phyloP scores from a whole-genome alignment of 2,329 filamentous ascomycete genomes.

The Colletotrichum sp. region DNA sequence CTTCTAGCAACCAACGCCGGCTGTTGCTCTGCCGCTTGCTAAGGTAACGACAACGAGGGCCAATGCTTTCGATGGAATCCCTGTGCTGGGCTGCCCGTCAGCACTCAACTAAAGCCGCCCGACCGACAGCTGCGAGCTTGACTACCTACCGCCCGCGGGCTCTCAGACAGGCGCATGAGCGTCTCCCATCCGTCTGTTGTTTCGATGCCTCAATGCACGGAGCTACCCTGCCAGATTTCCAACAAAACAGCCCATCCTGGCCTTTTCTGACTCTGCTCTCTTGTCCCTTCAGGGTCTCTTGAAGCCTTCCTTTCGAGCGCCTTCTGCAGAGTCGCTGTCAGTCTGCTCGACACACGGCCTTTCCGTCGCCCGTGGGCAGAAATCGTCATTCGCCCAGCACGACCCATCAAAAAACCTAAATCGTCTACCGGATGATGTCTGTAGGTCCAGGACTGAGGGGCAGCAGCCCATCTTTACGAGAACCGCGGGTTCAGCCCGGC shows the following conservation, averaged over 20 bases:
- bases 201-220: slow-evolving; percentile 6
- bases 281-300: not conserved
- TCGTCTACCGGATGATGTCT: not conserved
- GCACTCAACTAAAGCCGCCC: not conserved
- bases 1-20: not conserved
- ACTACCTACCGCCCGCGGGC: not conserved
- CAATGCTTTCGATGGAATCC: not conserved
- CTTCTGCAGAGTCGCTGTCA: slow-evolving; percentile 1
- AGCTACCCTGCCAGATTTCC: not conserved
- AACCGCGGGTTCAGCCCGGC: not conserved
- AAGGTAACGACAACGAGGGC: not conserved
- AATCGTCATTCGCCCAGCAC: not conserved
- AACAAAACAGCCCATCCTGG: not conserved
- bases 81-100: not conserved
- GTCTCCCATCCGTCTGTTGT: slow-evolving; percentile 6
- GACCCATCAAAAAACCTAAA: not conserved
- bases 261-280: not conserved
- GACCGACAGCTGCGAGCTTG: not conserved
- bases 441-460: not conserved
- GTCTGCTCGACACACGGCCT: not conserved
- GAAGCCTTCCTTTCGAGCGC: not conserved
- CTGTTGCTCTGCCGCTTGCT: not conserved
- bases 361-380: not conserved
- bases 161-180: slow-evolving; percentile 18
- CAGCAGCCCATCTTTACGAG: not conserved